Conservation (phyloP, 176 grass and related monocot genomes). For the Triticum urartu region DNA sequence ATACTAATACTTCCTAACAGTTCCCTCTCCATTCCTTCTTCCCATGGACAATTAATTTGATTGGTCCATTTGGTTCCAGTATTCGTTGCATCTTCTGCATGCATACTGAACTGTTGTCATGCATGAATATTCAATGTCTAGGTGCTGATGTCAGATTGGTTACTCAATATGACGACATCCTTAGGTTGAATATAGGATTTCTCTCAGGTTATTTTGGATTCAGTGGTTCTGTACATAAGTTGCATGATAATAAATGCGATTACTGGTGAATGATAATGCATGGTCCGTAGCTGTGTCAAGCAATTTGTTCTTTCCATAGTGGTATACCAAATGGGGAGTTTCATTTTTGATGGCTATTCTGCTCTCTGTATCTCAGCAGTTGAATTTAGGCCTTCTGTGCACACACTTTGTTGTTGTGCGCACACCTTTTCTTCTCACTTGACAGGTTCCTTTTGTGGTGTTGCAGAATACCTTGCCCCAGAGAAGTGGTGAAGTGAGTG, state of each 20-base stretch:
- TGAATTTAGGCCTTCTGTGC: constrained; percentile 18
- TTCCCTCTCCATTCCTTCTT: constrained; percentile 7
- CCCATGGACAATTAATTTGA: not conserved
- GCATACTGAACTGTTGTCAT: not conserved
- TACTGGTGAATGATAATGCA: not conserved
- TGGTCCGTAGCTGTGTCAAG: not conserved
- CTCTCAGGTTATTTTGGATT: not conserved
- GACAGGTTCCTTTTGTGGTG: constrained; percentile 21
- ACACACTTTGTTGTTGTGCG: not conserved
- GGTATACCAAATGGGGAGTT: constrained; percentile 16
- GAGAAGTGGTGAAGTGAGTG: constrained; percentile 90
- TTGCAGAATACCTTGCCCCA: constrained; percentile 88
- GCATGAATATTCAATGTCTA: constrained; percentile 3
- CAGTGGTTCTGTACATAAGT: not conserved
- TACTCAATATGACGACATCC: constrained; percentile 5
- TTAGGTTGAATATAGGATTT: constrained; percentile 21
- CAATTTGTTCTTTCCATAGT: constrained; percentile 20
- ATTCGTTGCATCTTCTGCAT: not conserved
- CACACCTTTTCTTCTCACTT: constrained; percentile 11
- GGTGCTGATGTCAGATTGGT: constrained; percentile 11
- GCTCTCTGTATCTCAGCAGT: not conserved
- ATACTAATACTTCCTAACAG: too few relatives aligned
- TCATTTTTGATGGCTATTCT: not conserved
- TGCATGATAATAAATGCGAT: constrained; percentile 5
- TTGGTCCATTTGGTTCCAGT: constrained; percentile 17